phyloP scores from a whole-genome alignment of 73 alveolate genomes.

The Paramecium biaurelia region DNA sequence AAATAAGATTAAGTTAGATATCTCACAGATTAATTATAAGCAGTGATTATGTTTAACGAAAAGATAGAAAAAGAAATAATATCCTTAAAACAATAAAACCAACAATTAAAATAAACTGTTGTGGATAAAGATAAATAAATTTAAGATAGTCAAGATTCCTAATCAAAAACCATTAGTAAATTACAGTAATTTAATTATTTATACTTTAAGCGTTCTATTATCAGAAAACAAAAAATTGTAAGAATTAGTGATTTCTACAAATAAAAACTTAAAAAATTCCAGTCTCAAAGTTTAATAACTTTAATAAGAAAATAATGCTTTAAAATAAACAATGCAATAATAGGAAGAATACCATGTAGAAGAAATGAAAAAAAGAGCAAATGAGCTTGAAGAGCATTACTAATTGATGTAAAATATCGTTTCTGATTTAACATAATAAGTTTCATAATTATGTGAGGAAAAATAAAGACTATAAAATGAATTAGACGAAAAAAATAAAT shows the following conservation, averaged over 20 bases:
- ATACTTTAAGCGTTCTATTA: neutral
- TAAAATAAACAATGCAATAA: neutral
- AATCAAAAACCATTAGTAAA: neutral
- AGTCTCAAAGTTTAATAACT: neutral
- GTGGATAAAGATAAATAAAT: neutral
- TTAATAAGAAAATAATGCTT: neutral
- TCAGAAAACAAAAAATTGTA: slow-evolving; percentile 23
- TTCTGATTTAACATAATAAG: slow-evolving; percentile 28
- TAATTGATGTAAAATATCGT: slow-evolving; percentile 30
- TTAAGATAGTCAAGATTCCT: neutral
- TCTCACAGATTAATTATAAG: slow-evolving; percentile 37
- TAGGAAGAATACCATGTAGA: slow-evolving; percentile 35
- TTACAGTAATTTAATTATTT: neutral
- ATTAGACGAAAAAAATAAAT: neutral
- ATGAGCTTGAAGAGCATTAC: slow-evolving; percentile 37
- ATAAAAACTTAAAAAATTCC: neutral
- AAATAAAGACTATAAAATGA: neutral
- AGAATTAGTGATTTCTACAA: slow-evolving; percentile 7
- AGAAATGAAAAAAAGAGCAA: slow-evolving; percentile 41
- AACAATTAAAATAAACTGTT: neutral
- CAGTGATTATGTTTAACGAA: slow-evolving; percentile 8
- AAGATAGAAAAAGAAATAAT: slow-evolving; percentile 1
- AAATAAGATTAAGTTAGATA: slow-evolving; percentile 33
- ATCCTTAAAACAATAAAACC: neutral
- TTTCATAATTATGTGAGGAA: slow-evolving; percentile 39